phyloP scores from a whole-genome alignment of 208 protist genomes.

The Trypanosoma caninum region DNA sequence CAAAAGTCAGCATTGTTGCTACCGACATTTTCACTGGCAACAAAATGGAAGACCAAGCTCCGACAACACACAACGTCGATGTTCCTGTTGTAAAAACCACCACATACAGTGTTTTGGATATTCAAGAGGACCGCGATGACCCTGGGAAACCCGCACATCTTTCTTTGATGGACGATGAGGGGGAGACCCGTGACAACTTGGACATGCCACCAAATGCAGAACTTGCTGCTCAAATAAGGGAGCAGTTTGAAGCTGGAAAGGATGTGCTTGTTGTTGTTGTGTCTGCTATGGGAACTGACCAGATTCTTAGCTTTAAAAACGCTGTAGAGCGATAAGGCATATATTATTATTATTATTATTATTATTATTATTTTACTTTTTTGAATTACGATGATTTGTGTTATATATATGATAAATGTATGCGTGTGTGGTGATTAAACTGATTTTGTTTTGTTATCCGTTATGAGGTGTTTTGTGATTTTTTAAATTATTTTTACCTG shows the following conservation, averaged over 20 bases:
- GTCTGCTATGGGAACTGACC: constrained; percentile 95
- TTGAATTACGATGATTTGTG: too few relatives aligned
- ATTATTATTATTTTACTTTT: constrained; percentile 19
- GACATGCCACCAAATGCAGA: constrained; percentile 91
- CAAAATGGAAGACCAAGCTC: constrained; percentile 97
- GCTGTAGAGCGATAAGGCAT: constrained; percentile 40
- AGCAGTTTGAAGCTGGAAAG: constrained; percentile 91
- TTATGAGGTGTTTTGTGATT: constrained; percentile 3
- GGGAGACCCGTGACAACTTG: constrained; percentile 94
- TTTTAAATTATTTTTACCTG: neutral
- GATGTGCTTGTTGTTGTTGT: constrained; percentile 94
- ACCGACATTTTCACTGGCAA: constrained; percentile 99
- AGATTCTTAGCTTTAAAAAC: constrained; percentile 93
- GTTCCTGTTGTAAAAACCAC: constrained; percentile 93
- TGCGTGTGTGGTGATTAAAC: too few relatives aligned
- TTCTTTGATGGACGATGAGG: constrained; percentile 92
- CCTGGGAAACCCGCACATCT: constrained; percentile 63
- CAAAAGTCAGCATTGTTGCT: constrained; percentile 97
- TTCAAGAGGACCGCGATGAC: constrained; percentile 88
- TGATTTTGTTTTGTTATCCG: too few relatives aligned
- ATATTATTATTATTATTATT: constrained; percentile 17
- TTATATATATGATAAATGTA: constrained; percentile 9
- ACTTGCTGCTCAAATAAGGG: constrained; percentile 88
- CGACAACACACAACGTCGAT: constrained; percentile 97
- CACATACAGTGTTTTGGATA: constrained; percentile 95